Base-by-base conservation (phyloP, 1,139 yeast genomes). In the Trichomonascaceae sp. region DNA sequence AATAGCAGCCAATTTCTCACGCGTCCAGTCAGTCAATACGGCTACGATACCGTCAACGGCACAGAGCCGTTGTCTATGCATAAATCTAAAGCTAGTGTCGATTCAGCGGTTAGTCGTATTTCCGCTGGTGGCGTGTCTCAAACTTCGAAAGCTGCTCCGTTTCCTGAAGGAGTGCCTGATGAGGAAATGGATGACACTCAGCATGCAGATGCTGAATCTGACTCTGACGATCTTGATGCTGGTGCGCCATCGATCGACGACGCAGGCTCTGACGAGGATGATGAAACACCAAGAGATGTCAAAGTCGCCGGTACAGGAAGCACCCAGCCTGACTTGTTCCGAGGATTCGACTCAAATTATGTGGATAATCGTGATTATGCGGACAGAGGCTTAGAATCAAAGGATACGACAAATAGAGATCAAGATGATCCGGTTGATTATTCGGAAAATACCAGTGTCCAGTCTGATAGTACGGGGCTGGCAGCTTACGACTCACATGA, bases 11-110 rank as follows among this genome's bases (percentile, higher is more conserved):
- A 63, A 27, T 68, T 64, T 47, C 55, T 70, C 44, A 52, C 60
- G 15, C 61, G 70, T 12, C 70, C 71, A 8, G 57, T 64, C 13
- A 62, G 70, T 36, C 61, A 63, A 24, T 61, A 65, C 50, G 59
- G 63, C 47, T 57, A 60, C 24, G 56, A 51, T 20, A 22, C 39
- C 6, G 58, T 46, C 50, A 22, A 43, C 38, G 45, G 39, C 2
- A 53, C 59, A 13, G 63, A 60, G 53, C 66, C 66, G 10, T 52
- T 63, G 24, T 50, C 61, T 5, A 58, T 61, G n/a, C 50, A 47
- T n/a, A 59, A 55, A 32, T 60, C 65, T 2, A 50, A 50, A 43
- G 30, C 38, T 49, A 30, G 52, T 12, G 27, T 38, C 15, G 50
- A 45, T n/a, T 30, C 32, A 39, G 38, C 39, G n/a, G 41, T 47